These are phyloP conservation scores for Neurospora sp. DNA, from an alignment of 495 filamentous ascomycete genomes.

Conservation along the genomic window DNA sequence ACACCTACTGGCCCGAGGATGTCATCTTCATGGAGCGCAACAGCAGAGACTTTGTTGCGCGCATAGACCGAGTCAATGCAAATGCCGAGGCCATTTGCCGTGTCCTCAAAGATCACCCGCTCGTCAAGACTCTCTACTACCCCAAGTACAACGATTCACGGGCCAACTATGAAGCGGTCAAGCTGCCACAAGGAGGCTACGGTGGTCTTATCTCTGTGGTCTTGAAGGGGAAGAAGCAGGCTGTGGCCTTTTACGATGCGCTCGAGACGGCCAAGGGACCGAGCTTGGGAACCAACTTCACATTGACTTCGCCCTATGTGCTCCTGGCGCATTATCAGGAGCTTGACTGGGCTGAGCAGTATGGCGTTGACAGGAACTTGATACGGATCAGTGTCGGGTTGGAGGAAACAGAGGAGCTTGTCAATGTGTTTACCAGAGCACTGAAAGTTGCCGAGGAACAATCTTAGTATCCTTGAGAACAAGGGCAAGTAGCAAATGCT, in stretches of 20 bases:
- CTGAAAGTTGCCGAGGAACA: constrained; percentile 34
- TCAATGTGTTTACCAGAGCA: constrained; percentile 36
- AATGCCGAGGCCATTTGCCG: constrained; percentile 80
- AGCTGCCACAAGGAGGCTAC: constrained; percentile 70
- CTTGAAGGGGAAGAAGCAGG: constrained; percentile 59
- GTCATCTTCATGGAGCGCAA: constrained; percentile 91
- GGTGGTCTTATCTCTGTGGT: constrained; percentile 81
- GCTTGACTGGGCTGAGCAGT: constrained; percentile 77
- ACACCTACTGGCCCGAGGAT: constrained; percentile 89
- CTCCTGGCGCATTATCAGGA: constrained; percentile 87
- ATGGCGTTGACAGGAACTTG: constrained; percentile 65
- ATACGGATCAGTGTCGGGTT: constrained; percentile 85
- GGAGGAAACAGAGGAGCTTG: constrained; percentile 62
- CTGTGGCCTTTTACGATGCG: constrained; percentile 73
- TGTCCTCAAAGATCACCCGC: constrained; percentile 42
- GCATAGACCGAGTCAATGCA: constrained; percentile 73
- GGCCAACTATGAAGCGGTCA: constrained; percentile 65
- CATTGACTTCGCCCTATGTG: constrained; percentile 78
- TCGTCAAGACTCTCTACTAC: constrained; percentile 77
- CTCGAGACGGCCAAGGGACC: constrained; percentile 87
- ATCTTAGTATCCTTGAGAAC: background rate
- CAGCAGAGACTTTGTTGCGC: constrained; percentile 78
- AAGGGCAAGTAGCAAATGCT: background rate
- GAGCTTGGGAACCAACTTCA: constrained; percentile 95
- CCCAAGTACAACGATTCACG: constrained; percentile 66